phyloP scores from a whole-genome alignment of 768 basidiomycete species.

The Rhodotorula graminis region DNA sequence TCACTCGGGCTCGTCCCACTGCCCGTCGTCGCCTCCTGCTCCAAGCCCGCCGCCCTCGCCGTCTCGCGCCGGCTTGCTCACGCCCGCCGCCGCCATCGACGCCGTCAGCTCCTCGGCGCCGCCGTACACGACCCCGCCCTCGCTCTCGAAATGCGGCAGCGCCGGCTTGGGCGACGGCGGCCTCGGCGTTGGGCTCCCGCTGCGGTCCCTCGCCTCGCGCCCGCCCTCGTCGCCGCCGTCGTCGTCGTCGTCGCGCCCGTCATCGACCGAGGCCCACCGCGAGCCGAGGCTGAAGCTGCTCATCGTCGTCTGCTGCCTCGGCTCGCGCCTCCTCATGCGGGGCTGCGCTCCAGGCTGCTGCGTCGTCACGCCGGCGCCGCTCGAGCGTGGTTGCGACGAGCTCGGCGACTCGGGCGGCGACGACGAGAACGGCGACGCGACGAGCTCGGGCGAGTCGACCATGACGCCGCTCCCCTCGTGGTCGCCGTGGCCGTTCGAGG shows the following conservation, averaged over 20 bases:
- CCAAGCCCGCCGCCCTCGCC: too few relatives aligned
- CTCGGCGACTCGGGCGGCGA: not conserved
- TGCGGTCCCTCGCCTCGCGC: not conserved
- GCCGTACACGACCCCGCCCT: not conserved
- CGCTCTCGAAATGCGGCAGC: not conserved
- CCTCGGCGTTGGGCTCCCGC: not conserved
- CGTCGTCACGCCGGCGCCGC: not conserved
- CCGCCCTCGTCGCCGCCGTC: not conserved
- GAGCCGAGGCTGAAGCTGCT: slow-evolving; percentile 2
- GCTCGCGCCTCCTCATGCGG: not conserved
- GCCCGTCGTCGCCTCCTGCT: not conserved
- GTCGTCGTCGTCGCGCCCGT: not conserved
- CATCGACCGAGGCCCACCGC: not conserved
- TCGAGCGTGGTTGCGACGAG: not conserved
- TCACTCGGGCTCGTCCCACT: slow-evolving; percentile 20
- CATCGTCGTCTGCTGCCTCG: slow-evolving; percentile 22
- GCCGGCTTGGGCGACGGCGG: not conserved
- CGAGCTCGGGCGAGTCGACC: slow-evolving; percentile 17
- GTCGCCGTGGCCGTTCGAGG: too few relatives aligned
- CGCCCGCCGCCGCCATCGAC: not conserved
- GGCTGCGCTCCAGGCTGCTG: not conserved
- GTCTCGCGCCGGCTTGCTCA: not conserved
- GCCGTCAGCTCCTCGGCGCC: not conserved
- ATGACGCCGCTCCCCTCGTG: not conserved
- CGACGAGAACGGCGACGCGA: slow-evolving; percentile 5